Evolutionary conservation across 2,329 filamentous ascomycete genomes (phyloP), one percentile per base, ranked within the genome.

Genomic region (Talaromyces sp.): DNA sequence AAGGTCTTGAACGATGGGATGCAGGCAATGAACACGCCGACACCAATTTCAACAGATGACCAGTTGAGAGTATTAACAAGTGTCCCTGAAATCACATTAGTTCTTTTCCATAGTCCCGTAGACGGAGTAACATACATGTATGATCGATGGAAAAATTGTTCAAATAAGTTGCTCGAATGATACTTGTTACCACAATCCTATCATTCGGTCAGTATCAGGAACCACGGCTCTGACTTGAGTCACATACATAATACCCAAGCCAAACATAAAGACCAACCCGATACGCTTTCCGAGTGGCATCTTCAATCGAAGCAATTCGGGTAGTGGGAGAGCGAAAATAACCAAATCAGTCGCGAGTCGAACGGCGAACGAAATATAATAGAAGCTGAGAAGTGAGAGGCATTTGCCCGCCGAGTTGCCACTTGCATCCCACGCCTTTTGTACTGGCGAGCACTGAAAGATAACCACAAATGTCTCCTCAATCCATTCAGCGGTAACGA

Each of bases 381-480:
- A 69, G 50, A 69, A 68, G 0, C 52, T 28, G 2, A 58, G 48
- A 16, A 68, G 60, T 7, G 61, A 11, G 5, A 69, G 44, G 9
- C 68, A 69, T 28, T 60, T 60, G 4, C 68, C 68, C 1, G 62
- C 31, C 3, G 63, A 46, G 0, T 65, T 61, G 1, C 64, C 55
- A 39, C 39, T 40, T 31, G 35, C 56, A 40, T 67, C 66, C 68
- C 68, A 69, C 4, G 67, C 67, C 50, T 66, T 68, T 21, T 60
- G 40, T 21, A 69, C 48, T 3, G 68, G 68, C 9, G n/a, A 60
- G 28, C 68, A 69, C 46, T 69, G 68, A 23, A 69, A 67, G 18
- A 68, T 64, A 81, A 85, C 21, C 88, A 93, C 70, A 85, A 89
- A 46, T 87, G 88, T 18, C 87, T 92, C 1, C 83, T 91, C 5